Evolutionary conservation across 202 grass and related monocot genomes (phyloP), one percentile per base, ranked within the genome.

Genomic region (Miscanthus sacchariflorus): DNA sequence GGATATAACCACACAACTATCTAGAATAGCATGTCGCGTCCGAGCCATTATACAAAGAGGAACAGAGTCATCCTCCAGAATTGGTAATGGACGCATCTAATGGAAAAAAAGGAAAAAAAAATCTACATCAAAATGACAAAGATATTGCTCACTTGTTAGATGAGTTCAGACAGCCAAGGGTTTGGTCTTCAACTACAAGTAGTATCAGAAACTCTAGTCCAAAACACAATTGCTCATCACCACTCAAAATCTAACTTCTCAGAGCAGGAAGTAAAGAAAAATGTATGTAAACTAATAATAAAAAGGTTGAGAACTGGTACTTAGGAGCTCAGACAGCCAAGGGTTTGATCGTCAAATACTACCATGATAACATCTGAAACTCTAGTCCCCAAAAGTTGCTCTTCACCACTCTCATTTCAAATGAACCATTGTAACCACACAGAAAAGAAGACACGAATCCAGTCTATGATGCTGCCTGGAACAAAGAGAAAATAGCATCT

Each of bases 1-100:
- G 89, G 92, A 94, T 93, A 91, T 92, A 63, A 94, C 92, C 92
- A 85, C 92, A 85, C 92, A 89, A 36, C 64, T 75, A 70, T 27
- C 0, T 56, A 78, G 13, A 77, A 36, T 89, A 45, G 36, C 9
- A 36, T 94, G 38, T 94, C 2, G 84, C 89, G 67, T 18, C 87
- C 77, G 14, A 89, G 92, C 89, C 89, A 94, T 94, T 91, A 91
- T 50, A 87, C 92, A 77, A 38, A 13, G 58, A 91, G 81, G 84
- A 94, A 94, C 89, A 0, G 1, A 86, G 30, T 70, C 42, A 74
- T 89, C 92, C 89, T 56, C 84, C 81, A 11, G 92, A 89, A 91
- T 89, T 82, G 89, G 92, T 94, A 94, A 94, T 91, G 87, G 84
- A 74, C 77, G 84, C 92, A 69, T 68, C n/a, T n/a, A 21, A 21